These are phyloP conservation scores for Eimeria sp. DNA, from an alignment of 169 alveolate species.

Conservation along the genomic window DNA sequence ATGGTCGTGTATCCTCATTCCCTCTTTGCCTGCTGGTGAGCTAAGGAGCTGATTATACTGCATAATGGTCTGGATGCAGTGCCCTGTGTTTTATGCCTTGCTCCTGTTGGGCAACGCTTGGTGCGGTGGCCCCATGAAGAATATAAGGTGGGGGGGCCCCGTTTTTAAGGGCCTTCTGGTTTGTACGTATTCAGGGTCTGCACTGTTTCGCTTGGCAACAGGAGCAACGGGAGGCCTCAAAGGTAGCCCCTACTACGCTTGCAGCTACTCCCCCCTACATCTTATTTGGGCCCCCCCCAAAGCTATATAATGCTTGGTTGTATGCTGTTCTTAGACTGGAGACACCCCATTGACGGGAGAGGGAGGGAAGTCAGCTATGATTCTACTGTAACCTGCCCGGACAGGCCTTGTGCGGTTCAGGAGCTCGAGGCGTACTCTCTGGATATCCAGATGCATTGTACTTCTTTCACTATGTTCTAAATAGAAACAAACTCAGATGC, in stretches of 20 bases:
- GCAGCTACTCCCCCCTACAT: too few relatives aligned
- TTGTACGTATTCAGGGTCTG: background rate
- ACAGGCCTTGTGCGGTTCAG: slow-evolving; percentile 9
- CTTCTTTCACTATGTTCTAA: background rate
- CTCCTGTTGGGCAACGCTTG: background rate
- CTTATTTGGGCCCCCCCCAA: too few relatives aligned
- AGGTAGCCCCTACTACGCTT: too few relatives aligned
- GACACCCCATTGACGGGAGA: background rate
- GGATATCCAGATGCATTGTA: background rate
- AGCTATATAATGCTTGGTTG: background rate
- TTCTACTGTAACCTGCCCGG: slow-evolving; percentile 21
- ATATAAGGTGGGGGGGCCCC: background rate
- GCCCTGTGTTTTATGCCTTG: background rate
- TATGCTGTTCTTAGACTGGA: background rate
- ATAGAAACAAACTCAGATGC: slow-evolving; percentile 1
- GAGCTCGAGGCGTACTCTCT: background rate
- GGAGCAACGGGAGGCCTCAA: background rate
- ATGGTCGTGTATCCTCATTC: background rate
- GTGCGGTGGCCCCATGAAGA: background rate
- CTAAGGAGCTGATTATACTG: background rate
- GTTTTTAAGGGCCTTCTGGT: background rate
- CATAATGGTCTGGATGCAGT: background rate
- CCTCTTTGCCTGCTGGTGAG: background rate
- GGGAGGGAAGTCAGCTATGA: background rate
- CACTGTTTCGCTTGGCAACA: background rate